Evolutionary conservation across 192 early-diverging fungal genomes (phyloP).

Genomic region (Backusella mclennaniae): DNA sequence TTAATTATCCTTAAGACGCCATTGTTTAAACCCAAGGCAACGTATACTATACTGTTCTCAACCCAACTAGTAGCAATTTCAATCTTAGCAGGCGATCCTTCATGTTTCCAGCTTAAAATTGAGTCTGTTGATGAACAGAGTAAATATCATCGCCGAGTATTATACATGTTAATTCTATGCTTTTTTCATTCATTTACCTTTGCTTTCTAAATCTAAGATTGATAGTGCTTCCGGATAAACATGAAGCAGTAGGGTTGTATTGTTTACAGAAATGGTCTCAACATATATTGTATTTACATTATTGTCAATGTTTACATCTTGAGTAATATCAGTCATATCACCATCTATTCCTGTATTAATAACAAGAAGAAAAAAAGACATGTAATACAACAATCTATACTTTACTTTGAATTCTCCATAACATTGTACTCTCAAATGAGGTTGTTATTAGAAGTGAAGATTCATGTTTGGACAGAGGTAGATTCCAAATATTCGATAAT

Average conservation of each 20-base stretch:
- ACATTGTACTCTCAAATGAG: neutral
- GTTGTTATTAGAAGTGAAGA: neutral
- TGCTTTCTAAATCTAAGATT: neutral
- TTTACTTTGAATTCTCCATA: neutral
- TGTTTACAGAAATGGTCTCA: neutral
- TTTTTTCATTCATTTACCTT: neutral
- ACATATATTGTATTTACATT: neutral
- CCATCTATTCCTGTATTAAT: neutral
- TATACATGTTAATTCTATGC: neutral
- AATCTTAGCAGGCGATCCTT: neutral
- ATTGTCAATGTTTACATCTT: neutral
- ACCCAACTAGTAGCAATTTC: neutral
- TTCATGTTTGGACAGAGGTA: neutral
- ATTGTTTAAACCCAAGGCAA: neutral
- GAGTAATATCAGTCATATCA: neutral
- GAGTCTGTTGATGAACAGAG: neutral
- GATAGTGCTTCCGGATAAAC: neutral
- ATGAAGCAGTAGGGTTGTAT: neutral
- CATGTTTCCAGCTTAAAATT: neutral
- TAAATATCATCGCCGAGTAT: neutral
- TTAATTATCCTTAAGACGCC: neutral
- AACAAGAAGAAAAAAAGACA: too few relatives aligned
- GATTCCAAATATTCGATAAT: neutral
- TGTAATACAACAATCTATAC: too few relatives aligned
- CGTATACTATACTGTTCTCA: neutral